Evolutionary conservation across 2,329 filamentous ascomycete species (phyloP), one percentile per base, ranked within the genome.

Genomic region (Grosmannia serpens): DNA sequence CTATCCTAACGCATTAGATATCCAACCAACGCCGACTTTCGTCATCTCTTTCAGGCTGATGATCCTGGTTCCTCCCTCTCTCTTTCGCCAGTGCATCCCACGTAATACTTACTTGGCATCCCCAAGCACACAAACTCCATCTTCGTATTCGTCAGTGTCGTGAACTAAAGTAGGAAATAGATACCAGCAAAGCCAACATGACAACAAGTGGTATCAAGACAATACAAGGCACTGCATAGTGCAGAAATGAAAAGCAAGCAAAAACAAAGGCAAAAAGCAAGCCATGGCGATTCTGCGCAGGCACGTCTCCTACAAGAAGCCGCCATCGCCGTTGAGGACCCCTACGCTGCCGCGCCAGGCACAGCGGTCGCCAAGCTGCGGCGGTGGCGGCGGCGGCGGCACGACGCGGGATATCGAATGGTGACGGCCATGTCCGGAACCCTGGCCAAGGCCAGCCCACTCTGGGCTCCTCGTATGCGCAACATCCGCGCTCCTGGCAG

Each of bases 331-430:
- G 22, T 74, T 74, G 54, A 82, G 74, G 15, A 83, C 76, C 33
- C 79, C 78, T 33, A 83, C 75, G 62, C 78, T 82, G 27, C 78
- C 76, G 38, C 80, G 76, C 81, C 81, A 84, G 61, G 75, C 74
- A 65, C 80, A 84, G 58, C 74, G 73, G 58, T 78, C 73, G 22
- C 76, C 72, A 38, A 67, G 65, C 55, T 70, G 66, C 57, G 68
- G 65, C 5, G 69, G 35, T n/a, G n/a, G 66, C 20, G 67, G 65
- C 26, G 66, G 65, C 65, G 60, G 71, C 22, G 46, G 55, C 58
- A 35, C n/a, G 27, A 35, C n/a, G 2, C 46, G 44, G 22, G 55
- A 29, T 5, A 31, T 9, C 8, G 38, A 26, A 2, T 54, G 53
- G 26, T 38, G 46, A 44, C 15, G 27, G 26, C 11, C n/a, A n/a